Evolutionary conservation across 305 asterid species (phyloP), one percentile per base, ranked within the genome.

Genomic region (Solanum hybrid): DNA sequence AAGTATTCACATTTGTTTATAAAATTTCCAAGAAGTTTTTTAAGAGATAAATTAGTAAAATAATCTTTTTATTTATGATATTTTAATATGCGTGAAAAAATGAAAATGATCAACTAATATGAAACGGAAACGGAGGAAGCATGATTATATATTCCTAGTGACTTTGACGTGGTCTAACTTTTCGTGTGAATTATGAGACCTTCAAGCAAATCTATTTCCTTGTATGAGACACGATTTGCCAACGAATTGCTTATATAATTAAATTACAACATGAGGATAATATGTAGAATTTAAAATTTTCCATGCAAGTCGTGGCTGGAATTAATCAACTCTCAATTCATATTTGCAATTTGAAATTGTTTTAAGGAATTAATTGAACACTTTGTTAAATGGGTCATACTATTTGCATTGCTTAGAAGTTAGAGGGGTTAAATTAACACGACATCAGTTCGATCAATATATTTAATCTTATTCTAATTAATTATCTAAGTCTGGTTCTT

Each of bases 271-370:
- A 7, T 3, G 4, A 14, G 37, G 36, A 3, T 29, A 82, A 8
- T 81, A 26, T 8, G 70, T 79, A 79, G 61, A 13, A 27, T 39
- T 81, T 3, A 14, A 37, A 39, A 7, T 14, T 26, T 38, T 39
- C 33, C 13, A 14, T 26, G 3, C 72, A 39, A 82, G 70, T 82
- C 45, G 65, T 39, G 15, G 26, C 36, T 39, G 26, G 12, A 38
- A 14, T 13, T 20, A 38, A 39, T 27, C 17, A 27, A 75, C 10
- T 5, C 8, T 27, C 61, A 13, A 13, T 45, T 2, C 27, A 81
- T 26, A 81, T 41, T 38, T 81, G 36, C 87, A 81, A 81, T 81
- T 26, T 81, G 87, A 81, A 80, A 81, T 81, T 83, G 87, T 14
- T 15, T 45, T 29, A 29, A 27, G 26, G 17, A 39, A 27, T 57